phyloP scores from a whole-genome alignment of 2,329 filamentous ascomycete genomes.

The Daldinia sp. region DNA sequence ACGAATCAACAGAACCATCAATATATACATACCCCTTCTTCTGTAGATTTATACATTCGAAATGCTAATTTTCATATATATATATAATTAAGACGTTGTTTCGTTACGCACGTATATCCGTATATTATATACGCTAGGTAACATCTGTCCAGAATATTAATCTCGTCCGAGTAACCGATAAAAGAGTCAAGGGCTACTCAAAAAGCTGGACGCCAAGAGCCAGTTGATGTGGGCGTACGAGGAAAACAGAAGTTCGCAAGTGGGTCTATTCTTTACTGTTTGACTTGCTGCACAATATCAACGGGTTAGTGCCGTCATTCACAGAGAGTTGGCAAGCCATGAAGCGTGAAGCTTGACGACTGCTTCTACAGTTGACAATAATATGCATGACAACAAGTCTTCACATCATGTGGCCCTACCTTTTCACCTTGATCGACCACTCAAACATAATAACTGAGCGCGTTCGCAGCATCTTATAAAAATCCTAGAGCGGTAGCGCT shows the following conservation, averaged over 20 bases:
- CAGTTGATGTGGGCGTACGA: slow-evolving; percentile 63
- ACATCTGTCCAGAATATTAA: not conserved
- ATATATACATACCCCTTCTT: not conserved
- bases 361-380: slow-evolving; percentile 60
- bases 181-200: slow-evolving; percentile 57
- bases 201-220: slow-evolving; percentile 58
- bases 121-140: not conserved
- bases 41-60: not conserved
- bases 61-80: not conserved
- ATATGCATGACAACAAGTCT: slow-evolving; percentile 60
- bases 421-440: slow-evolving; percentile 59
- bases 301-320: slow-evolving; percentile 58
- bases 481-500: slow-evolving; percentile 61
- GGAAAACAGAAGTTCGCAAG: slow-evolving; percentile 60
- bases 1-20: not conserved
- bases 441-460: slow-evolving; percentile 55
- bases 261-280: slow-evolving; percentile 61
- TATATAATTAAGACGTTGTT: not conserved
- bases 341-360: slow-evolving; percentile 57
- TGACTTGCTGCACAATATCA: slow-evolving; percentile 60
- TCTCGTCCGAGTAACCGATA: slow-evolving; percentile 49
- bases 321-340: slow-evolving; percentile 52
- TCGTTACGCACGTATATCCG: not conserved
- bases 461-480: slow-evolving; percentile 54
- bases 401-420: slow-evolving; percentile 61